phyloP scores from a whole-genome alignment of 257 asterid genomes.

The Lavandula angustifolia region DNA sequence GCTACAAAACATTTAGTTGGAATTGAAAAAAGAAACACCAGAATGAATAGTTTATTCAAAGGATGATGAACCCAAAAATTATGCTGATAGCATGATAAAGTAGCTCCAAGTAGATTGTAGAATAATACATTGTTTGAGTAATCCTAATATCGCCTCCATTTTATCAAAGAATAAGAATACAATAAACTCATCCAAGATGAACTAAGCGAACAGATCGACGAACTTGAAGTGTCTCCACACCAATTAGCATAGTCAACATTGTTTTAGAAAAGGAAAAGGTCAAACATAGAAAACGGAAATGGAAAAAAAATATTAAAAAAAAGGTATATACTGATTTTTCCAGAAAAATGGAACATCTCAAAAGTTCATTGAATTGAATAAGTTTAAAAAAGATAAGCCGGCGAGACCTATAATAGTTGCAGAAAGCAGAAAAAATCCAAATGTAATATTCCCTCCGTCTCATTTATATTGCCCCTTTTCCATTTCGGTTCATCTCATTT shows the following conservation, averaged over 20 bases:
- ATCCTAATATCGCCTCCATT: background rate
- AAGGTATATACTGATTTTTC: too few relatives aligned
- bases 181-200: background rate
- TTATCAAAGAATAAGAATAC: background rate
- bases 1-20: background rate
- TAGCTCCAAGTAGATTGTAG: background rate
- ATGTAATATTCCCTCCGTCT: too few relatives aligned
- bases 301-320: background rate
- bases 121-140: background rate
- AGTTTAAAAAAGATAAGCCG: conserved; percentile 14
- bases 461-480: too few relatives aligned
- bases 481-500: too few relatives aligned
- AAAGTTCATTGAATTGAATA: conserved; percentile 6
- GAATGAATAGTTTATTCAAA: background rate
- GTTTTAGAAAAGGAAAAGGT: background rate
- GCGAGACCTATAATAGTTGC: conserved; percentile 1
- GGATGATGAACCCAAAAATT: background rate
- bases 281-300: background rate
- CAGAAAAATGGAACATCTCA: background rate
- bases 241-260: conserved; percentile 9
- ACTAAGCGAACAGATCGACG: background rate
- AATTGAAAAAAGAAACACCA: background rate
- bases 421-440: conserved; percentile 4
- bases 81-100: background rate
- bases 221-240: background rate